Percentiles rank a stretch among this genome's conserved stretches.
phyloP scores from a whole-genome alignment of 208 protist species.

The Balamuthia mandrillaris region DNA sequence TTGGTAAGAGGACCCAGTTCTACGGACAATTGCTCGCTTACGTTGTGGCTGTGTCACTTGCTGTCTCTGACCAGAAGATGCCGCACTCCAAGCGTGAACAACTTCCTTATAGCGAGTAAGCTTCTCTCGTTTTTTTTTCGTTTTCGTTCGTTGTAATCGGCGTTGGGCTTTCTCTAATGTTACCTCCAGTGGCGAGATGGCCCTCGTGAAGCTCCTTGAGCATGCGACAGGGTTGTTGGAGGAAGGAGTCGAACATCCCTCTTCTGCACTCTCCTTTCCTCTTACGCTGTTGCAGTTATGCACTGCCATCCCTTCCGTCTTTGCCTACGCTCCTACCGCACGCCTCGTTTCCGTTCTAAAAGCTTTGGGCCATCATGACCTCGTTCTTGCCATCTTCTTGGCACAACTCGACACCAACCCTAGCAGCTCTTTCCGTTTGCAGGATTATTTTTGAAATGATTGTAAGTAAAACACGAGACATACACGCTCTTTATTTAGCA shows the following conservation, averaged over 20 bases:
- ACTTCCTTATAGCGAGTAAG: not conserved
- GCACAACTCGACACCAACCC: too few relatives aligned
- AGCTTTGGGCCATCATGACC: not conserved
- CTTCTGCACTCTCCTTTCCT: not conserved
- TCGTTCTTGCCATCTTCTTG: conserved; percentile 1
- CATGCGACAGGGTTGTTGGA: not conserved
- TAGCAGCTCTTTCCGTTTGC: too few relatives aligned
- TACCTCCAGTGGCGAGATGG: not conserved
- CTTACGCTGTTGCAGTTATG: not conserved
- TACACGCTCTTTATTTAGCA: too few relatives aligned
- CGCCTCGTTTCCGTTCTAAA: not conserved
- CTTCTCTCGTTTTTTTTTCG: not conserved
- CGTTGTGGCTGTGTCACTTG: not conserved
- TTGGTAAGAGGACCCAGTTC: not conserved
- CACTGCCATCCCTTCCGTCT: not conserved
- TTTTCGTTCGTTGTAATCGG: not conserved
- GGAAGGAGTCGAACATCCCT: not conserved
- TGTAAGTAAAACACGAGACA: too few relatives aligned
- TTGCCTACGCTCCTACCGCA: not conserved
- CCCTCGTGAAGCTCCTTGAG: not conserved
- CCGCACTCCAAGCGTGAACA: not conserved
- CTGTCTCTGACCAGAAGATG: not conserved
- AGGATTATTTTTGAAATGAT: too few relatives aligned
- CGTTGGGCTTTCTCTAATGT: not conserved
- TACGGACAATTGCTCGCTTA: conserved; percentile 6